phyloP scores from a whole-genome alignment of 176 grass and related monocot species.

The Cenchrus fungigraminus region DNA sequence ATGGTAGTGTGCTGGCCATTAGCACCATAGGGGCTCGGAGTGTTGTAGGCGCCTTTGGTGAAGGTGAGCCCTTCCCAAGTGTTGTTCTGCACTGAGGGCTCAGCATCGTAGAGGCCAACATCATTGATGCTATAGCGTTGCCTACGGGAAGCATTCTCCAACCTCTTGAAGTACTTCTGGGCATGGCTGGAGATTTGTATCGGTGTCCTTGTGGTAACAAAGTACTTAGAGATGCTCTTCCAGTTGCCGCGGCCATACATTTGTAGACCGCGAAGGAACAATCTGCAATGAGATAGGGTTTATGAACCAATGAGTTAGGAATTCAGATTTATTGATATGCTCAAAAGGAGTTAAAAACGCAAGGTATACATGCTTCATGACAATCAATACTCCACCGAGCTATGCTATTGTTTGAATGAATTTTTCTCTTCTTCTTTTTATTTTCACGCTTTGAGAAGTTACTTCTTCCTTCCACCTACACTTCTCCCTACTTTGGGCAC shows the following conservation, averaged over 20 bases:
- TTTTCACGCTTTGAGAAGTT: neutral
- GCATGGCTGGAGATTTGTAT: conserved; percentile 26
- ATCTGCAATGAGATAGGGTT: neutral
- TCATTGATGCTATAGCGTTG: conserved; percentile 19
- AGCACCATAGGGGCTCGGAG: neutral
- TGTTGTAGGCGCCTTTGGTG: neutral
- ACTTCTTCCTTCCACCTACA: neutral
- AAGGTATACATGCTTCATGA: neutral
- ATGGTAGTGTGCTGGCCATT: neutral
- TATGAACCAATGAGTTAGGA: neutral
- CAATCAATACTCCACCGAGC: neutral
- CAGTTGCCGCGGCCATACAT: conserved; percentile 1
- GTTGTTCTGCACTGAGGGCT: neutral
- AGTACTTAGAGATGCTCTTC: conserved; percentile 36
- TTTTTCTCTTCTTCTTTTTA: neutral
- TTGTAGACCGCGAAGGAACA: neutral
- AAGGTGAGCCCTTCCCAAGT: neutral
- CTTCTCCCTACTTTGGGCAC: neutral
- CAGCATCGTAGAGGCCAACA: neutral
- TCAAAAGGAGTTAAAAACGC: neutral
- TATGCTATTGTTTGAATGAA: neutral
- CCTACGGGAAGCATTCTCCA: neutral
- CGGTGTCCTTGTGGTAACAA: conserved; percentile 10
- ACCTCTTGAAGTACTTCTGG: conserved; percentile 12
- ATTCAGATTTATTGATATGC: neutral